Evolutionary conservation across 768 basidiomycete species (phyloP).

Genomic region (Tricholoma saponaceum): DNA sequence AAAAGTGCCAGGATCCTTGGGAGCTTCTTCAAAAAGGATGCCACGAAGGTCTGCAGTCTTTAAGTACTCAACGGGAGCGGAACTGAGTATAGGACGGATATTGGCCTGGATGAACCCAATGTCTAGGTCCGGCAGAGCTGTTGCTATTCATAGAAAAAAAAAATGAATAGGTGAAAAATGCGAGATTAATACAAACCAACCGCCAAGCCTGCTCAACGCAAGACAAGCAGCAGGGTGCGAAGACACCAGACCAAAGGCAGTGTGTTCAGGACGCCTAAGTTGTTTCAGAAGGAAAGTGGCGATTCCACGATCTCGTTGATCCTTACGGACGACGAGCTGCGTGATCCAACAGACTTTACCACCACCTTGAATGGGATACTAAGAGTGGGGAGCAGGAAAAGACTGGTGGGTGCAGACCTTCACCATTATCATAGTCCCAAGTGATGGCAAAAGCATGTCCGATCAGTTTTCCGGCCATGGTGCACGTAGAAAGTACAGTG

Average conservation of each 20-base stretch:
- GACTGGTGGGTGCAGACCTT: background rate
- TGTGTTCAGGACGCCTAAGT: background rate
- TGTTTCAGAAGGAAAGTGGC: background rate
- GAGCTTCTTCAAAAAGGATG: background rate
- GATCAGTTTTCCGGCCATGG: background rate
- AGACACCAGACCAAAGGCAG: background rate
- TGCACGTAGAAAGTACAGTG: background rate
- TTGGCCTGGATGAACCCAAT: background rate
- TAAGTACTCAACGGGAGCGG: background rate
- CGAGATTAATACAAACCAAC: background rate
- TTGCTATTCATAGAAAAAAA: background rate
- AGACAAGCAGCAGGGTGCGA: background rate
- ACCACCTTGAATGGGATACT: background rate
- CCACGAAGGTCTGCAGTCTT: background rate
- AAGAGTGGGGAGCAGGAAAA: background rate
- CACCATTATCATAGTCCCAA: background rate
- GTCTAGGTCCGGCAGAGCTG: background rate
- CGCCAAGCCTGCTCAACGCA: background rate
- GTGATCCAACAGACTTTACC: background rate
- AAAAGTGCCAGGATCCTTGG: background rate
- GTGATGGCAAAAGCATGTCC: background rate
- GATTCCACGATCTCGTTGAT: background rate
- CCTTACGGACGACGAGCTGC: background rate
- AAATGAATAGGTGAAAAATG: background rate
- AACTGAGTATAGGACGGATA: background rate